A percentile compares a stretch with the other conserved stretches of the same genome.
These are phyloP conservation scores for Ajuga reptans DNA, from an alignment of 305 asterid genomes.

Conservation along the genomic window DNA sequence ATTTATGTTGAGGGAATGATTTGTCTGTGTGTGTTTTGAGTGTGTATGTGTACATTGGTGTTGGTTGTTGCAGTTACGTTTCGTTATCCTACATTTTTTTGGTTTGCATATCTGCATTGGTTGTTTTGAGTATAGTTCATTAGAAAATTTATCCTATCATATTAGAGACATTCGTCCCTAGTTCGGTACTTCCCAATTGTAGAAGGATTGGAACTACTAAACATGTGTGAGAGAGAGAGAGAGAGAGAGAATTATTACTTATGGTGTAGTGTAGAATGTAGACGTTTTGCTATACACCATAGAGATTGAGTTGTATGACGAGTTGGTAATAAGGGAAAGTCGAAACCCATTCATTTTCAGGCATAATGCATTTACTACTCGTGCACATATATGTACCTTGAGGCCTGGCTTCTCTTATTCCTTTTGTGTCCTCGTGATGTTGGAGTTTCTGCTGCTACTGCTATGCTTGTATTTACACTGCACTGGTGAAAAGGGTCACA, in stretches of 20 bases:
- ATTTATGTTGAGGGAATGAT: not conserved
- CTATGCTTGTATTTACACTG: not conserved
- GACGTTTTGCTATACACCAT: not conserved
- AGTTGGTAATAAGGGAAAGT: not conserved
- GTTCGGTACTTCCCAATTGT: not conserved
- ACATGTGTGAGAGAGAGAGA: not conserved
- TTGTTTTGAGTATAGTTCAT: not conserved
- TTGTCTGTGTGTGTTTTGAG: not conserved
- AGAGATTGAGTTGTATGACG: not conserved
- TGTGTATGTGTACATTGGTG: not conserved
- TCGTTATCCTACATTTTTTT: not conserved
- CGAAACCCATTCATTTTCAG: not conserved
- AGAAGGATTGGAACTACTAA: not conserved
- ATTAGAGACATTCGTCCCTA: not conserved
- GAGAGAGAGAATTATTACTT: not conserved
- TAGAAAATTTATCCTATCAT: not conserved
- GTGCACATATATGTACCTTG: not conserved
- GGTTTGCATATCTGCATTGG: not conserved
- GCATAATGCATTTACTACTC: not conserved
- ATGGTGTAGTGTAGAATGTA: not conserved
- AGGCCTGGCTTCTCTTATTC: slow-evolving; percentile 1
- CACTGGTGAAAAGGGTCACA: not conserved
- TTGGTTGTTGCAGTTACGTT: not conserved
- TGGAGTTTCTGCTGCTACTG: not conserved
- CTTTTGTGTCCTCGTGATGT: not conserved